Conservation (phyloP, 208 protist genomes). For the Acanthamoeba triangularis region DNA sequence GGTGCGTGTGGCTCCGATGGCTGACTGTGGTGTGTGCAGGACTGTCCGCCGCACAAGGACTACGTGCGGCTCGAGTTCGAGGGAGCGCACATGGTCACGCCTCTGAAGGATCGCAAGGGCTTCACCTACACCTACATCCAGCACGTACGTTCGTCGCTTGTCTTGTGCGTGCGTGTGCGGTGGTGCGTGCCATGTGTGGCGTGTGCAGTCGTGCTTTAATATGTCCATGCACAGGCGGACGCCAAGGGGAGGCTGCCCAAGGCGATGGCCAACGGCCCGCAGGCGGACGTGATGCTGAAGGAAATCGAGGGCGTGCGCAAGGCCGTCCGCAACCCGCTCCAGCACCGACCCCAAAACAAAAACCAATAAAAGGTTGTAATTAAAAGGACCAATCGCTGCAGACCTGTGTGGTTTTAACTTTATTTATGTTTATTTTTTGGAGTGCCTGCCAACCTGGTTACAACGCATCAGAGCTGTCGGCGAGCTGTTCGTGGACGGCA, state of each 20-base stretch:
- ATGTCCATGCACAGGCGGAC: neutral
- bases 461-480: too few species aligned
- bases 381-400: too few species aligned
- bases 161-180: neutral
- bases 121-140: slow-evolving; percentile 67
- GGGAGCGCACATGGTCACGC: slow-evolving; percentile 39
- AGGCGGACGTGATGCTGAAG: slow-evolving; percentile 62
- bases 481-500: too few species aligned
- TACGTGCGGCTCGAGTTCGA: slow-evolving; percentile 34
- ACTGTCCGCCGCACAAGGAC: slow-evolving; percentile 55
- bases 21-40: neutral
- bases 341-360: too few species aligned
- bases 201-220: neutral
- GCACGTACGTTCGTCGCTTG: neutral
- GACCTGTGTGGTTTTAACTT: too few species aligned
- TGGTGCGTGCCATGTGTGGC: neutral
- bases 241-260: slow-evolving; percentile 44
- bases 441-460: too few species aligned
- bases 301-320: slow-evolving; percentile 66
- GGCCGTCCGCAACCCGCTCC: neutral
- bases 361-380: too few species aligned
- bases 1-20: neutral
- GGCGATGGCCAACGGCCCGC: slow-evolving; percentile 44
- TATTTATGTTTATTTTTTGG: too few species aligned
- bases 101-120: neutral